Conservation (phyloP, 2,329 filamentous ascomycete genomes). For the Aspergillus ustus region DNA sequence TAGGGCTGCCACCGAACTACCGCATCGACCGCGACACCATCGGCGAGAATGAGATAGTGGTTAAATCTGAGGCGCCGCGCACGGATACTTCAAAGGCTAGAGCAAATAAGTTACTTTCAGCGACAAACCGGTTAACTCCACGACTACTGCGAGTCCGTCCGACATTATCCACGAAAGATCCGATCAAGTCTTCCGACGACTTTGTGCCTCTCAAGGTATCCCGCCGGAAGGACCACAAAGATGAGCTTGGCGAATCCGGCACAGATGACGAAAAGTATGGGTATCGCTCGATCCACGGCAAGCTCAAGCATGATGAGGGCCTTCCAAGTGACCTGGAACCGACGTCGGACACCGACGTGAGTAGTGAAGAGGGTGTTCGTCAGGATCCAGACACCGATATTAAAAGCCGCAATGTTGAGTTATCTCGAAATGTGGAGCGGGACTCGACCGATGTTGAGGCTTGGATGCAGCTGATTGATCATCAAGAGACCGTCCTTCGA, state of each 20-base stretch:
- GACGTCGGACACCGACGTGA: conserved; percentile 53
- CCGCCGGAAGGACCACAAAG: conserved; percentile 47
- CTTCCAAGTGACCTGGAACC: conserved; percentile 55
- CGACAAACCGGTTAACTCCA: conserved; percentile 25
- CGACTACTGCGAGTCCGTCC: conserved; percentile 34
- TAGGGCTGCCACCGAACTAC: conserved; percentile 66
- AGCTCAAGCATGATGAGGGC: conserved; percentile 56
- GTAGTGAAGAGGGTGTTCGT: conserved; percentile 44
- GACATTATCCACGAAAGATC: conserved; percentile 21
- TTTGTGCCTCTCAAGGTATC: conserved; percentile 37
- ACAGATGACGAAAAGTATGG: conserved; percentile 58
- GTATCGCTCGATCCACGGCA: conserved; percentile 69
- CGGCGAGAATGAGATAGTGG: conserved; percentile 45
- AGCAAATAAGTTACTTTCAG: conserved; percentile 47
- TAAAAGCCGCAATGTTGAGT: conserved; percentile 51
- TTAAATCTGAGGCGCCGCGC: conserved; percentile 36
- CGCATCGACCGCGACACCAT: conserved; percentile 68
- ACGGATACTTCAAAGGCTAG: conserved; percentile 52
- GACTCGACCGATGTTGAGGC: conserved; percentile 68
- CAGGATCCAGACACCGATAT: conserved; percentile 51
- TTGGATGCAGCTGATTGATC: conserved; percentile 78
- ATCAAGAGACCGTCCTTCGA: conserved; percentile 73
- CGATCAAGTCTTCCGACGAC: conserved; percentile 33
- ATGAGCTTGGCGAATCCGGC: conserved; percentile 32
- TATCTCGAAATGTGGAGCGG: conserved; percentile 68